Conservation (phyloP, 169 alveolate genomes). For the Babesia bovis region DNA sequence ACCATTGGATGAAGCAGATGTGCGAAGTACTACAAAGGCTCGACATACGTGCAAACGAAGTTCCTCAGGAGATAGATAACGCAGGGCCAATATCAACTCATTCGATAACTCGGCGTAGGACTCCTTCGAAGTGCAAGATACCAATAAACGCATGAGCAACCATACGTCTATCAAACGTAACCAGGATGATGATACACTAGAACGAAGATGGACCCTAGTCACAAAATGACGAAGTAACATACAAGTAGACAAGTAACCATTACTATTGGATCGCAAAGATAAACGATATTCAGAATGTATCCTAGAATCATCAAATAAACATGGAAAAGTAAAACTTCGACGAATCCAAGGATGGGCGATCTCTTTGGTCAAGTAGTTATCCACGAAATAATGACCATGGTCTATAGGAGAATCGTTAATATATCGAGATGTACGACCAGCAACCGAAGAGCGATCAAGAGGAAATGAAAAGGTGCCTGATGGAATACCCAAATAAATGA, state of each 20-base stretch:
- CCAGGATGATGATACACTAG: conserved; percentile 7
- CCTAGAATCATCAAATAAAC: conserved; percentile 15
- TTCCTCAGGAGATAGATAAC: conserved; percentile 3
- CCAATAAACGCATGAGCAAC: conserved; percentile 38
- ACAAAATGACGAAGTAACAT: conserved; percentile 32
- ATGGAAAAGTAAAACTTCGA: conserved; percentile 16
- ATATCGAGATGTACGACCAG: neutral
- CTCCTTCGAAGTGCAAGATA: conserved; percentile 1
- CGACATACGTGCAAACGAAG: conserved; percentile 49
- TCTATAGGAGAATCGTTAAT: neutral
- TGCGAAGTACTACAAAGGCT: conserved; percentile 28
- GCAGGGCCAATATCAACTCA: conserved; percentile 1
- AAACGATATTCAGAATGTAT: neutral
- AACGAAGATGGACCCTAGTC: neutral
- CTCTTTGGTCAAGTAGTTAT: conserved; percentile 16
- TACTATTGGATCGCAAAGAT: neutral
- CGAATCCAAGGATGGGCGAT: conserved; percentile 6
- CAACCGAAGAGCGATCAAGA: neutral
- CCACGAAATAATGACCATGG: neutral
- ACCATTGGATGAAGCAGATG: neutral
- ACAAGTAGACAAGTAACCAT: conserved; percentile 36
- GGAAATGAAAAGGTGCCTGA: conserved; percentile 63
- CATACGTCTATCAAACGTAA: conserved; percentile 35
- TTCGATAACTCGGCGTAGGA: neutral
- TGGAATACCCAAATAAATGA: conserved; percentile 60